Conservation (phyloP, 345 rosid genomes). For the Salix dunnii region DNA sequence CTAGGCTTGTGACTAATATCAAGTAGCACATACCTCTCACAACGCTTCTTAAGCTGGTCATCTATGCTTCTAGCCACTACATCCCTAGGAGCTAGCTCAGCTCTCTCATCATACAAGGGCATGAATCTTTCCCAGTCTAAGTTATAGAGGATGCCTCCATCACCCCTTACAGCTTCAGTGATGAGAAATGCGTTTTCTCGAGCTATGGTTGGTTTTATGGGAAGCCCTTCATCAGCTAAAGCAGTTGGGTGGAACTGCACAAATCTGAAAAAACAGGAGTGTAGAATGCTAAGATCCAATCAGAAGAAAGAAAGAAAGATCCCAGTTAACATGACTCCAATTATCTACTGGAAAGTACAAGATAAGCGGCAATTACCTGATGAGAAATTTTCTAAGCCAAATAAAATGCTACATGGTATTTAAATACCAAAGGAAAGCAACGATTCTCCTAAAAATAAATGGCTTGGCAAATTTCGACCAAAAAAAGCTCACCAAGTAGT, state of each 20-base stretch:
- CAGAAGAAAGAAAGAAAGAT: slow-evolving; percentile 1
- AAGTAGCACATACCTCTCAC: slow-evolving; percentile 75
- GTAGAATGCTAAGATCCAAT: neutral
- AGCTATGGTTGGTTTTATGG: slow-evolving; percentile 50
- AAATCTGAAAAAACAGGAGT: slow-evolving; percentile 48
- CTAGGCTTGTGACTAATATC: slow-evolving; percentile 84
- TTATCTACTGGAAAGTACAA: neutral
- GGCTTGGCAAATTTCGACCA: neutral
- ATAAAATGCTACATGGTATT: neutral
- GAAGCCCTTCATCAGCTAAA: slow-evolving; percentile 94
- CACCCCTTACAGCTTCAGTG: slow-evolving; percentile 87
- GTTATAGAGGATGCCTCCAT: slow-evolving; percentile 92
- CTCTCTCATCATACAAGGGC: slow-evolving; percentile 84
- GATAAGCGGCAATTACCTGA: neutral
- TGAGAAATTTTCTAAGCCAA: neutral
- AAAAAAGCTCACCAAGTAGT: neutral
- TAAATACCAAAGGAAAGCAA: neutral
- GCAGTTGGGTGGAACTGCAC: slow-evolving; percentile 99
- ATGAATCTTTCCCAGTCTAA: slow-evolving; percentile 77
- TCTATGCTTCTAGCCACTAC: slow-evolving; percentile 96
- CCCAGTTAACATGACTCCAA: neutral
- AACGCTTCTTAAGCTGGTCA: slow-evolving; percentile 77
- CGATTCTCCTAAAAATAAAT: neutral
- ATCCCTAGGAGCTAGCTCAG: slow-evolving; percentile 96
- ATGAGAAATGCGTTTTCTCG: slow-evolving; percentile 91